Percentiles rank a stretch among this genome's conserved stretches.
These are phyloP conservation scores for Phanerochaete carnosa DNA, from an alignment of 768 basidiomycete genomes.

Conservation along the genomic window DNA sequence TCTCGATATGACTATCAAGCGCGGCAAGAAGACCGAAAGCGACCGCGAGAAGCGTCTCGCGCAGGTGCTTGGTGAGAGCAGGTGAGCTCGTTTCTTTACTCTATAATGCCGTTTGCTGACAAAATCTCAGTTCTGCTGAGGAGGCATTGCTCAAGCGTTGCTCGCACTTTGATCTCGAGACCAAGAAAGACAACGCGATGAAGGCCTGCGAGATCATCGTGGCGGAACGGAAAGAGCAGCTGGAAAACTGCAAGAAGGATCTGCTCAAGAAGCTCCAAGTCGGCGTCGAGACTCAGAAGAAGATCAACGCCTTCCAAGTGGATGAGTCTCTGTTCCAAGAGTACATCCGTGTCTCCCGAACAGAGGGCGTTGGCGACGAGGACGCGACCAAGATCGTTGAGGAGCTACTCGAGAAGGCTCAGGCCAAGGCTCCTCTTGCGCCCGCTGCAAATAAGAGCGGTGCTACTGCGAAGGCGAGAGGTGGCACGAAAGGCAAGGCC, in stretches of 20 bases:
- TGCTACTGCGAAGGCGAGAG: slow-evolving; percentile 4
- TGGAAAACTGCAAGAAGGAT: slow-evolving; percentile 76
- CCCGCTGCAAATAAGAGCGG: slow-evolving; percentile 9
- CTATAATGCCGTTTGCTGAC: background rate
- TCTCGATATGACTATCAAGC: slow-evolving; percentile 76
- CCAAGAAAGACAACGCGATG: slow-evolving; percentile 69
- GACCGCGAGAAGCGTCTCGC: slow-evolving; percentile 89
- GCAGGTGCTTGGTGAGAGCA: slow-evolving; percentile 83
- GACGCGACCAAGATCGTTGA: slow-evolving; percentile 66
- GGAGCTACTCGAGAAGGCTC: slow-evolving; percentile 58
- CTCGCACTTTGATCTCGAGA: slow-evolving; percentile 89
- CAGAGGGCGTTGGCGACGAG: slow-evolving; percentile 73
- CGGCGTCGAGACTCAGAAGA: slow-evolving; percentile 67
- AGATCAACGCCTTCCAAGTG: slow-evolving; percentile 43
- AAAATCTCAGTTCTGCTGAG: slow-evolving; percentile 65
- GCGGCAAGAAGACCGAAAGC: slow-evolving; percentile 65
- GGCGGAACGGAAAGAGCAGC: slow-evolving; percentile 72
- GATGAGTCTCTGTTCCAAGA: slow-evolving; percentile 76
- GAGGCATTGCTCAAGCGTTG: slow-evolving; percentile 94
- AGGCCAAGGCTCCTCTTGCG: slow-evolving; percentile 35
- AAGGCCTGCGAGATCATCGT: slow-evolving; percentile 93
- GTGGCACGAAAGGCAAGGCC: slow-evolving; percentile 33
- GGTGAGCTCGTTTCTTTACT: slow-evolving; percentile 38
- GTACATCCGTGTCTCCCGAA: slow-evolving; percentile 64
- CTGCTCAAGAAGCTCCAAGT: slow-evolving; percentile 62